Conservation (phyloP, 2,329 filamentous ascomycete genomes). For the Eurotiales sp. region DNA sequence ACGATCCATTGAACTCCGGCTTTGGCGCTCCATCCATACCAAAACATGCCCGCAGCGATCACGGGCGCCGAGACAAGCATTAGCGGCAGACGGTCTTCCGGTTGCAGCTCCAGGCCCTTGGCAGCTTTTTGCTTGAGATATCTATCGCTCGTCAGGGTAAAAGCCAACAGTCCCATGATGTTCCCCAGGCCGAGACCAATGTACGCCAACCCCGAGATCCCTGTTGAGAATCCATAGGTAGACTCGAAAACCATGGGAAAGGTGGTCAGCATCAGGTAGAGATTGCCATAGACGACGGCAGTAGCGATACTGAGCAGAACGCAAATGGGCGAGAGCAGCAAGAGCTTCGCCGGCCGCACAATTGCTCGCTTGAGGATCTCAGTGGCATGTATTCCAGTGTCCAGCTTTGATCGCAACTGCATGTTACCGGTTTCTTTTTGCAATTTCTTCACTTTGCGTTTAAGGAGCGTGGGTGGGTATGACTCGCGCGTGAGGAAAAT, state of each 20-base stretch:
- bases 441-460: conserved; percentile 40
- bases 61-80: conserved; percentile 8
- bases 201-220: conserved; percentile 46
- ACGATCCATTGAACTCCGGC: conserved; percentile 51
- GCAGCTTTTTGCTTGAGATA: conserved; percentile 15
- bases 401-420: conserved; percentile 25
- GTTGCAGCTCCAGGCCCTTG: conserved; percentile 12
- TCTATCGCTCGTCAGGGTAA: conserved; percentile 17
- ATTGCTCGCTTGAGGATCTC: conserved; percentile 46
- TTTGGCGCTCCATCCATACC: conserved; percentile 54
- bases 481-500: conserved; percentile 42
- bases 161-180: conserved; percentile 15
- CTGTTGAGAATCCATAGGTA: conserved; percentile 48
- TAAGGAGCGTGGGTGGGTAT: conserved; percentile 39
- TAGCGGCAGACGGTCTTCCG: conserved; percentile 16
- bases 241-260: conserved; percentile 51
- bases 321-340: conserved; percentile 51
- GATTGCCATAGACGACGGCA: conserved; percentile 54
- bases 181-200: conserved; percentile 48
- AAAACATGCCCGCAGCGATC: conserved; percentile 39
- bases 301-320: conserved; percentile 53
- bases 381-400: conserved; percentile 31
- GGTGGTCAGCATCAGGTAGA: conserved; percentile 57
- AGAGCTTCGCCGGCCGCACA: conserved; percentile 45
- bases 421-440: conserved; percentile 42